These are phyloP conservation scores for Tarenaya hassleriana DNA, from an alignment of 345 rosid genomes.

Conservation along the genomic window DNA sequence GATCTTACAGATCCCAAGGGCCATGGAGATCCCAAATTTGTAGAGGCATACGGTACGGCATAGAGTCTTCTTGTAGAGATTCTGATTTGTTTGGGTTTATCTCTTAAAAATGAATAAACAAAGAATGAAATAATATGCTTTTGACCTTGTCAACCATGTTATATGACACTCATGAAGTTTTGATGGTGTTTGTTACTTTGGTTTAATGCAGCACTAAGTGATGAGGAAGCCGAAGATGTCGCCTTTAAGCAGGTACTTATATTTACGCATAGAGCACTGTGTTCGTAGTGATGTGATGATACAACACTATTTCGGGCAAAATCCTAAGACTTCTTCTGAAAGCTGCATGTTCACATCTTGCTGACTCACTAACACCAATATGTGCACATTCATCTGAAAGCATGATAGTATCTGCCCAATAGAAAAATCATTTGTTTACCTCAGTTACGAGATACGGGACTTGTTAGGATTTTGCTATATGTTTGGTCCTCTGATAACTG, in stretches of 20 bases:
- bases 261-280: constrained; percentile 5
- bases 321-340: constrained; percentile 3
- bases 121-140: background rate
- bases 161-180: background rate
- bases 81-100: too few relatives aligned
- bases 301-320: background rate
- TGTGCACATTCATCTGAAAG: constrained; percentile 2
- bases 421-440: background rate
- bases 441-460: background rate
- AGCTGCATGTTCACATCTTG: background rate
- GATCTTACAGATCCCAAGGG: constrained; percentile 53
- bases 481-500: background rate
- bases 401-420: background rate
- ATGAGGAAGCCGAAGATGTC: constrained; percentile 81
- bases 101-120: background rate
- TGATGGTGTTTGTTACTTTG: background rate
- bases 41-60: constrained; percentile 75
- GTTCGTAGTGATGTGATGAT: too few relatives aligned
- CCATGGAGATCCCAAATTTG: constrained; percentile 51
- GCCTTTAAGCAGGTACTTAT: constrained; percentile 70
- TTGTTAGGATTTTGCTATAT: too few relatives aligned
- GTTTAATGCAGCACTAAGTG: constrained; percentile 54
- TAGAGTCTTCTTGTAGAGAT: background rate
- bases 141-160: background rate
- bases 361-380: background rate